phyloP scores from a whole-genome alignment of 139 green algal genomes.

The Coelastrella sp. region DNA sequence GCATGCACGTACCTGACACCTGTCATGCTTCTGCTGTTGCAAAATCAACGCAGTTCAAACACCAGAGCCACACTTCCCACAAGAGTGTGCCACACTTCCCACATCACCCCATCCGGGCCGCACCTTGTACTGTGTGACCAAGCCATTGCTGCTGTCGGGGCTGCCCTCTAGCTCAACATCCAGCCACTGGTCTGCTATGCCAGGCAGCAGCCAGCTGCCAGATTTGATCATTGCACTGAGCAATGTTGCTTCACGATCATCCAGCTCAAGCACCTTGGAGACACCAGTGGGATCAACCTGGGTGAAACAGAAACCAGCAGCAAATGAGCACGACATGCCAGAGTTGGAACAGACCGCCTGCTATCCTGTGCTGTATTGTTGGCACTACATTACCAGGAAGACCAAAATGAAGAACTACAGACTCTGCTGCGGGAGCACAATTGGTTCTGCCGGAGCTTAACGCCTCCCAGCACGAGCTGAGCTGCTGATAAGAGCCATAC shows the following conservation, averaged over 20 bases:
- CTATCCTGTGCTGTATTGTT: too few species aligned
- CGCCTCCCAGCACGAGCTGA: slow-evolving; percentile 34
- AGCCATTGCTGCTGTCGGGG: not conserved
- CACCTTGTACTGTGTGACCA: slow-evolving; percentile 20
- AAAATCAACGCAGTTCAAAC: too few species aligned
- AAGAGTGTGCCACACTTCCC: too few species aligned
- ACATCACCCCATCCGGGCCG: not conserved
- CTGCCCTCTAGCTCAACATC: slow-evolving; percentile 26
- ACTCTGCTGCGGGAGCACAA: not conserved
- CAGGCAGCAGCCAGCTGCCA: slow-evolving; percentile 34
- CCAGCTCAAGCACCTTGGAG: slow-evolving; percentile 30
- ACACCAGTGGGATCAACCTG: slow-evolving; percentile 49
- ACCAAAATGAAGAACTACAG: too few species aligned
- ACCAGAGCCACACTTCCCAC: too few species aligned
- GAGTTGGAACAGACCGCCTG: too few species aligned
- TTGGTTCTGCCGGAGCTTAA: not conserved
- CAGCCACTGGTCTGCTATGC: slow-evolving; percentile 9
- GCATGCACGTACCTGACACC: too few species aligned
- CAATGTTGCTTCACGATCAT: slow-evolving; percentile 48
- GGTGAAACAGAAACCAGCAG: not conserved
- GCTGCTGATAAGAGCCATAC: too few species aligned
- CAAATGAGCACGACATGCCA: not conserved
- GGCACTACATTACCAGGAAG: too few species aligned
- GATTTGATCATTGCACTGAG: slow-evolving; percentile 8
- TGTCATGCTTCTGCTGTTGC: not conserved